Base-by-base conservation (phyloP, 2,329 filamentous ascomycete species). In the Ophiostoma montium region DNA sequence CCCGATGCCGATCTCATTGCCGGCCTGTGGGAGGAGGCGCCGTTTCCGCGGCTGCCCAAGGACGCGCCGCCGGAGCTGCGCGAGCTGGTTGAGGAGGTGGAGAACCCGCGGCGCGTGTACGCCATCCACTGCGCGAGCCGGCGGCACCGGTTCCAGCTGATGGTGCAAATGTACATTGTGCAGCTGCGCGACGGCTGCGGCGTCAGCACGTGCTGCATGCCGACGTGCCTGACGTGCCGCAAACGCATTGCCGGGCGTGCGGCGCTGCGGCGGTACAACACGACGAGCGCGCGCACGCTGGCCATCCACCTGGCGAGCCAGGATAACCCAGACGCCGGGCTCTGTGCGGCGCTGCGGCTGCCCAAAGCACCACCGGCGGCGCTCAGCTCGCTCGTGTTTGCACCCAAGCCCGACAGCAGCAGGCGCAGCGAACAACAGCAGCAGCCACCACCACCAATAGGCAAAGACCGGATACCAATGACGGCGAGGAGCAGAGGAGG, bases 161-260 rank as follows among this genome's bases (percentile, higher is more conserved):
- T 86, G 15, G 77, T 87, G 13, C 78, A 84, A 58, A 78, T 74
- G 80, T 84, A 85, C 60, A 79, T 89, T 46, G 70, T 76, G 32
- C 88, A 95, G 65, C 76, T 95, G n/a, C 78, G 87, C 50, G 75
- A 84, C 55, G 88, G 88, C 54, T 95, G 88, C 61, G 78, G 77
- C 53, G 76, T 75, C 55, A 67, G 72, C 48, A 69, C 72, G 47
- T 95, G 88, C 65, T 71, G 70, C 33, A 90, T 80, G 1, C 67
- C 86, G 13, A 90, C 86, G 13, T 95, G 88, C 66, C 83, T 90
- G 59, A 87, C 81, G 53, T 87, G 78, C 61, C 79, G 84, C 49
- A 83, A 76, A 63, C 76, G 84, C 55, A 67, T 81, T 36, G 74
- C 78, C 23, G 76, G 74, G 32, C 77, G 78, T 54, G 75, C 75